Percentiles rank a stretch among this genome's conserved stretches.
phyloP scores from a whole-genome alignment of 2,329 filamentous ascomycete genomes.

The Stemphylium beticola region DNA sequence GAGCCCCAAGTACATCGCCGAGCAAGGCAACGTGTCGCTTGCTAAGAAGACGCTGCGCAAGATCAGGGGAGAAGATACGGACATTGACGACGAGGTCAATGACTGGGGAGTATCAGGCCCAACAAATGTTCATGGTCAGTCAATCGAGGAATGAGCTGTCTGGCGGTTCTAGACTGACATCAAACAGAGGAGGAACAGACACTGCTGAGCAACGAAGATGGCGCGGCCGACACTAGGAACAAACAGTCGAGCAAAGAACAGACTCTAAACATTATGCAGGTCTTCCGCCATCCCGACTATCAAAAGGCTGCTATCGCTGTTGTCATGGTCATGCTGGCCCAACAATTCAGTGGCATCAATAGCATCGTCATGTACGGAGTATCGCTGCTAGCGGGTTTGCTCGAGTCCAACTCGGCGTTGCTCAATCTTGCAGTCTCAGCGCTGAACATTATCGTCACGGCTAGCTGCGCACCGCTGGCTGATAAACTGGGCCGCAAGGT shows the following conservation, averaged over 20 bases:
- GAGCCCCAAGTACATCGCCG: conserved; percentile 84
- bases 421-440: conserved; percentile 87
- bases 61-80: conserved; percentile 72
- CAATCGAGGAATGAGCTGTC: no score
- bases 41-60: conserved; percentile 74
- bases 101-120: conserved; percentile 50
- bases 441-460: conserved; percentile 84
- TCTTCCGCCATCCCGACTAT: conserved; percentile 70
- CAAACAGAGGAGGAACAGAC: conserved; percentile 70
- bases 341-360: conserved; percentile 92
- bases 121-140: conserved; percentile 38
- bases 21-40: conserved; percentile 64
- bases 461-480: conserved; percentile 80
- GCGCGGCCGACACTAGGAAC: conserved; percentile 29
- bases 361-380: conserved; percentile 99
- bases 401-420: conserved; percentile 80
- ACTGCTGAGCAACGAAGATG: conserved; percentile 60
- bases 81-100: conserved; percentile 76
- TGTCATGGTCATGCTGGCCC: conserved; percentile 90
- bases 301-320: conserved; percentile 85
- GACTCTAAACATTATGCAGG: conserved; percentile 57
- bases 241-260: conserved; percentile 40
- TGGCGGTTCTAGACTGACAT: conserved; percentile 17
- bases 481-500: conserved; percentile 88
- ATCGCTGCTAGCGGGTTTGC: conserved; percentile 78